Conservation (phyloP, 805 yeast genomes). For the Myxozyma neotropica region DNA sequence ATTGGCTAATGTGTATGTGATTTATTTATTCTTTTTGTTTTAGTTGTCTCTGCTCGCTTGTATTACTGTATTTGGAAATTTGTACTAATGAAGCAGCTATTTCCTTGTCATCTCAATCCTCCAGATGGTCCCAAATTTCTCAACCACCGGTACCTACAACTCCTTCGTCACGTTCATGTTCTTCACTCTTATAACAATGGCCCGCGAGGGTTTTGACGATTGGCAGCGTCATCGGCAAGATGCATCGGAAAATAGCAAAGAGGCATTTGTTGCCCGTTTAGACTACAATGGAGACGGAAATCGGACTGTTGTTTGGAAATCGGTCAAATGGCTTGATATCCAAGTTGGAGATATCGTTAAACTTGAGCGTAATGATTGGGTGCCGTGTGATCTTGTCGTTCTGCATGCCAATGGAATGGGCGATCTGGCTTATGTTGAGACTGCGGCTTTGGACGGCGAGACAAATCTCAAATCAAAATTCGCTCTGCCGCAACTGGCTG, state of each 20-base stretch:
- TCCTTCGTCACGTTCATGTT: slow-evolving; percentile 87
- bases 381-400: slow-evolving; percentile 87
- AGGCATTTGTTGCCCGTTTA: slow-evolving; percentile 44
- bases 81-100: slow-evolving; percentile 46
- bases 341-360: slow-evolving; percentile 85
- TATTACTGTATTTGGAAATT: background rate
- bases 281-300: slow-evolving; percentile 21
- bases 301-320: slow-evolving; percentile 38
- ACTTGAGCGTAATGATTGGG: slow-evolving; percentile 80
- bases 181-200: slow-evolving; percentile 85
- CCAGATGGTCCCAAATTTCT: slow-evolving; percentile 97
- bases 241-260: slow-evolving; percentile 73
- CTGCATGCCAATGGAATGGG: slow-evolving; percentile 64
- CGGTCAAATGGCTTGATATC: slow-evolving; percentile 69
- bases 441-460: slow-evolving; percentile 98
- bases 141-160: slow-evolving; percentile 93
- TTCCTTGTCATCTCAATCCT: slow-evolving; percentile 86
- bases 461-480: slow-evolving; percentile 79
- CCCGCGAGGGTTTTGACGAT: slow-evolving; percentile 93
- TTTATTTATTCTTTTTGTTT: background rate
- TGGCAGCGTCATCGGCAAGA: slow-evolving; percentile 84
- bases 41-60: background rate
- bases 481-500: slow-evolving; percentile 67
- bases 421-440: slow-evolving; percentile 75
- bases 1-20: slow-evolving; percentile 67